A percentile compares a stretch with the other conserved stretches of the same genome.
phyloP scores from a whole-genome alignment of 179 eudicot genomes.

The Silene noctiflora region DNA sequence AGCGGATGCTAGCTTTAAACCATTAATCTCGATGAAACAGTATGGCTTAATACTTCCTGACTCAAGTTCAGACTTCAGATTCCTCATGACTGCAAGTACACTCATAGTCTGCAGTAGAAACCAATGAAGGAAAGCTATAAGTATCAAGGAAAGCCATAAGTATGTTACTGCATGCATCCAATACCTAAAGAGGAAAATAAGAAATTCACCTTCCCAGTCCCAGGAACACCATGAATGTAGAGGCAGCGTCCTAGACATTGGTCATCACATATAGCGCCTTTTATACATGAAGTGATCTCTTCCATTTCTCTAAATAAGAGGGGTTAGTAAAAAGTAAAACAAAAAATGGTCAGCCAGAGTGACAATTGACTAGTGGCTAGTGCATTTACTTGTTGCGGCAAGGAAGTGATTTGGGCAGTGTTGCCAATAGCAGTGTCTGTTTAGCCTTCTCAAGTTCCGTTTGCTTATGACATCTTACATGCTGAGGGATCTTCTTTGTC shows the following conservation, averaged over 20 bases:
- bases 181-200: constrained; percentile 4
- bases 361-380: not conserved
- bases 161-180: constrained; percentile 4
- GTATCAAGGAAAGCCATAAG: constrained; percentile 3
- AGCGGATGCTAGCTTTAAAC: constrained; percentile 88
- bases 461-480: constrained; percentile 81
- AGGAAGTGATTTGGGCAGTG: constrained; percentile 90
- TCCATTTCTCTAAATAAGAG: constrained; percentile 77
- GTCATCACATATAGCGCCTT: constrained; percentile 86
- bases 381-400: constrained; percentile 82
- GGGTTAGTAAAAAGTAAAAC: constrained; percentile 3
- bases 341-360: not conserved
- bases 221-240: constrained; percentile 98
- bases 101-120: constrained; percentile 89
- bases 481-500: constrained; percentile 75
- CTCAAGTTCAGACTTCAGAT: constrained; percentile 80
- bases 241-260: constrained; percentile 97
- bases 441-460: constrained; percentile 96
- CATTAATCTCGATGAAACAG: constrained; percentile 85
- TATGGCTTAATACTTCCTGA: constrained; percentile 74
- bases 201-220: constrained; percentile 84
- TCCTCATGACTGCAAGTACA: constrained; percentile 89
- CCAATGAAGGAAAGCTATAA: constrained; percentile 3
- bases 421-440: constrained; percentile 73
- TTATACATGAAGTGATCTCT: constrained; percentile 72